phyloP scores from a whole-genome alignment of 108 stramenopile species.

The Nannochloropsis granulata region DNA sequence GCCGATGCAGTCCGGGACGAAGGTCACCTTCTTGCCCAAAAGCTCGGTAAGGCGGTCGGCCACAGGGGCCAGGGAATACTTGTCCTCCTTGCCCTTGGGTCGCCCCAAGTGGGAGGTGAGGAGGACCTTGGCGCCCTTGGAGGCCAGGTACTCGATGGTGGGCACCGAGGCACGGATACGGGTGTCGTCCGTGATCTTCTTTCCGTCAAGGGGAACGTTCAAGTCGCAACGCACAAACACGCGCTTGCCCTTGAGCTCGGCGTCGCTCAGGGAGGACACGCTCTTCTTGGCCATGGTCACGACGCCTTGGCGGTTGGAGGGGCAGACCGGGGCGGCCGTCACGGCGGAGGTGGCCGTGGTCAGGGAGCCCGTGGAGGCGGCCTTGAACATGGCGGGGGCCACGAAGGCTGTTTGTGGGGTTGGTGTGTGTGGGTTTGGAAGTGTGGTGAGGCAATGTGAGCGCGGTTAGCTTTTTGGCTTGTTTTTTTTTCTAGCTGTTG shows the following conservation, averaged over 20 bases:
- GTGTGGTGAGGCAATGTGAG: neutral
- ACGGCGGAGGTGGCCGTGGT: neutral
- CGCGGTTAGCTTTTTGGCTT: neutral
- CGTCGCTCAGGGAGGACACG: conserved; percentile 71
- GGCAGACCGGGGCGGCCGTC: neutral
- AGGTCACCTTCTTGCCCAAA: conserved; percentile 72
- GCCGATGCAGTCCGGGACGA: conserved; percentile 90
- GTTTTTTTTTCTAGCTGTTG: neutral
- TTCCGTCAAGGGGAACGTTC: conserved; percentile 88
- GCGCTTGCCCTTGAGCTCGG: conserved; percentile 73
- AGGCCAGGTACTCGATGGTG: conserved; percentile 89
- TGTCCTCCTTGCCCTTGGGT: conserved; percentile 93
- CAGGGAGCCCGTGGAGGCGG: neutral
- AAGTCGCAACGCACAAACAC: conserved; percentile 92
- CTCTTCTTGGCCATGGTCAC: conserved; percentile 60
- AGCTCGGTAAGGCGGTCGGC: conserved; percentile 83
- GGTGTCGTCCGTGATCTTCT: conserved; percentile 95
- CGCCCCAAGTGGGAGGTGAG: conserved; percentile 98
- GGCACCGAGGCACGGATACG: conserved; percentile 97
- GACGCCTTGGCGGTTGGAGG: neutral
- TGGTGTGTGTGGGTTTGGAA: neutral
- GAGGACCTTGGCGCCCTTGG: conserved; percentile 84
- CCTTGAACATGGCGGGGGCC: neutral
- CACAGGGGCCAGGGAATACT: conserved; percentile 93
- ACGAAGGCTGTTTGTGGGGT: neutral